These are phyloP conservation scores for Trypanosoma cruzi DNA, from an alignment of 208 protist genomes.

Conservation along the genomic window DNA sequence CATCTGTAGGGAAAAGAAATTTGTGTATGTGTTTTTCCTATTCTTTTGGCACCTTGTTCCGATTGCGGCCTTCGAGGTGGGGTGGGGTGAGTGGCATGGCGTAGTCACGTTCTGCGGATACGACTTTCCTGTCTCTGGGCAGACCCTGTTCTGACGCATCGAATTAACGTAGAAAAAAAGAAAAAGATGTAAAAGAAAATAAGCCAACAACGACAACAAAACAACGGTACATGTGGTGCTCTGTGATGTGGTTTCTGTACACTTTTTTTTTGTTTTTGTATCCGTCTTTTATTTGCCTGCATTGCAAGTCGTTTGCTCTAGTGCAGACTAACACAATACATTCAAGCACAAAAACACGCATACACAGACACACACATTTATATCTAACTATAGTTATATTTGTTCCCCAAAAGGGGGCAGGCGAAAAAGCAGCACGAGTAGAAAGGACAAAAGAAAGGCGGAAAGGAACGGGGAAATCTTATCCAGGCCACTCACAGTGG, in stretches of 20 bases:
- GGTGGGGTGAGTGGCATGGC: too few relatives aligned
- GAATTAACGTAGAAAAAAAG: too few relatives aligned
- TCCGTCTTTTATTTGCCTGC: neutral
- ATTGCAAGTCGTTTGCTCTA: neutral
- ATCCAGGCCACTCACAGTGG: neutral
- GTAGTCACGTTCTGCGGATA: too few relatives aligned
- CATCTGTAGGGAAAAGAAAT: neutral
- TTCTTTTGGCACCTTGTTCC: too few relatives aligned
- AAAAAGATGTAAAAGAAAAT: neutral
- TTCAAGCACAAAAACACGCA: neutral
- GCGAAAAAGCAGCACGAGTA: neutral
- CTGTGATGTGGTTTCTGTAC: neutral
- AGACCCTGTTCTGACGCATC: too few relatives aligned
- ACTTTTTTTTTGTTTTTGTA: constrained; percentile 19
- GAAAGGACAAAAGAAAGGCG: neutral
- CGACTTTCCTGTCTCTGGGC: too few relatives aligned
- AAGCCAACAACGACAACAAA: neutral
- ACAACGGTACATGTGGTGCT: neutral
- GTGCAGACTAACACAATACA: neutral
- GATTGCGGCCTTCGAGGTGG: too few relatives aligned
- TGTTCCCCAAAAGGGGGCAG: neutral
- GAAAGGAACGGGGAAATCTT: neutral
- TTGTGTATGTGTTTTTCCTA: too few relatives aligned
- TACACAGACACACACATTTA: neutral
- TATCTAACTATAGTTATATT: constrained; percentile 2